Base-by-base conservation (phyloP, 805 yeast genomes). In the Ogataea nitratoaversa region DNA sequence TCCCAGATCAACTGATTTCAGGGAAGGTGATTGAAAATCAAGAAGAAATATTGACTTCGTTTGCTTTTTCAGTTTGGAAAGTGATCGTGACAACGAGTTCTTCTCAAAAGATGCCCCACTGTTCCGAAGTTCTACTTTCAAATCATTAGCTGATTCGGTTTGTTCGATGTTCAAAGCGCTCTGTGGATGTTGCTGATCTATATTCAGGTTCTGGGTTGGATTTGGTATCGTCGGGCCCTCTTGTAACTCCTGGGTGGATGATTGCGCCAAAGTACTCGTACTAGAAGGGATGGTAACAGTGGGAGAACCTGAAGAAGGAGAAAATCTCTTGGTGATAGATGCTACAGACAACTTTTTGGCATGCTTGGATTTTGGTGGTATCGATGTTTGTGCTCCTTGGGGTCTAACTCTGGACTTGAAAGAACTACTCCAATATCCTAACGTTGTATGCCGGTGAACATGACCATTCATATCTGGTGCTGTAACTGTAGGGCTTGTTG, bases 401-500 rank as follows among this genome's bases (percentile, higher is more conserved):
- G 40, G 35, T 33, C 41, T 51, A 8, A 51, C 40, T 25, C 42
- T 50, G 13, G 52, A 35, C 34, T 48, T 53, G n/a, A 53, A 17
- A 1, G 52, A 30, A 18, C 34, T 41, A 5, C 50, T 45, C 57
- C 57, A 53, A 7, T 50, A 48, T 25, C 49, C 46, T 17, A 40
- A 28, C 28, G 34, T 41, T 11, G 27, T 6, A 12, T 23, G 11
- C 11, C 11, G 25, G 11, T 11, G 25, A 22, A 11, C 7, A 22
- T 22, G 25, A 11, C 25, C 25, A 8, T 22, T 22, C 25, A 11
- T 8, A 8, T 22, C 11, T n/a, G n/a, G n/a, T n/a, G n/a, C n/a
- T n/a, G n/a, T n/a, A n/a, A n/a, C n/a, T n/a, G n/a, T n/a, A n/a
- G n/a, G n/a, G n/a, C n/a, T n/a, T n/a, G n/a, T n/a, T n/a, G n/a